A percentile compares a stretch with the other conserved stretches of the same genome.
These are phyloP conservation scores for Prosopis cineraria DNA, from an alignment of 306 rosid genomes.

Conservation along the genomic window DNA sequence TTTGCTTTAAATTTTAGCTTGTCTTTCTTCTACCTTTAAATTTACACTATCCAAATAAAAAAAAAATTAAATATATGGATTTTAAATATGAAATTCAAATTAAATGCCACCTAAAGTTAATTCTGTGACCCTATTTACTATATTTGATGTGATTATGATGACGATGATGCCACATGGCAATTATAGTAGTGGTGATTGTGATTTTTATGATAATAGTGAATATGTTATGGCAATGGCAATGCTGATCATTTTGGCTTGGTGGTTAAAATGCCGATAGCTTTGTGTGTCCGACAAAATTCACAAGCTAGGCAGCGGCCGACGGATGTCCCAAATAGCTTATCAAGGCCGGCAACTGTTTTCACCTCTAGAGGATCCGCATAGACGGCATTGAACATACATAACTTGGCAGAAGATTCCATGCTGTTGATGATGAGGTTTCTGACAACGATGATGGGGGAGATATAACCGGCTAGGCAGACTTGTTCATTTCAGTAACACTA, in stretches of 20 bases:
- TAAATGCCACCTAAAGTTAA: too few species aligned
- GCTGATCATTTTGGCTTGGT: conserved; percentile 43
- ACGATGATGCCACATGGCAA: conserved; percentile 13
- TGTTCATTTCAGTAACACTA: conserved; percentile 44
- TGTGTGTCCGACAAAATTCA: conserved; percentile 74
- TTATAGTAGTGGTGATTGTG: background rate
- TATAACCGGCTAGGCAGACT: conserved; percentile 54
- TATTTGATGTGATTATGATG: conserved; percentile 38
- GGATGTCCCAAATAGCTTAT: conserved; percentile 65
- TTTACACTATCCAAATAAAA: too few species aligned
- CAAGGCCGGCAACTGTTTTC: conserved; percentile 57
- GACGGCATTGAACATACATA: conserved; percentile 48
- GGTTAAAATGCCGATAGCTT: conserved; percentile 47
- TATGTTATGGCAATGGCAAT: conserved; percentile 24
- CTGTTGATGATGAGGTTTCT: conserved; percentile 18
- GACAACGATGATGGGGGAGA: conserved; percentile 45
- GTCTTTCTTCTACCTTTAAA: too few species aligned
- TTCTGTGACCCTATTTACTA: conserved; percentile 59
- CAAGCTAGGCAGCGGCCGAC: conserved; percentile 66
- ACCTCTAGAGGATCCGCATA: conserved; percentile 48
- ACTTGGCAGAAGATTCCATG: conserved; percentile 51
- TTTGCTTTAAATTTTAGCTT: too few species aligned
- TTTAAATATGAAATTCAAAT: too few species aligned
- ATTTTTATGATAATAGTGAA: background rate
- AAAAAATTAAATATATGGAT: too few species aligned